Evolutionary conservation across 192 early-diverging fungal species (phyloP).

Genomic region (Coemansia sp.): DNA sequence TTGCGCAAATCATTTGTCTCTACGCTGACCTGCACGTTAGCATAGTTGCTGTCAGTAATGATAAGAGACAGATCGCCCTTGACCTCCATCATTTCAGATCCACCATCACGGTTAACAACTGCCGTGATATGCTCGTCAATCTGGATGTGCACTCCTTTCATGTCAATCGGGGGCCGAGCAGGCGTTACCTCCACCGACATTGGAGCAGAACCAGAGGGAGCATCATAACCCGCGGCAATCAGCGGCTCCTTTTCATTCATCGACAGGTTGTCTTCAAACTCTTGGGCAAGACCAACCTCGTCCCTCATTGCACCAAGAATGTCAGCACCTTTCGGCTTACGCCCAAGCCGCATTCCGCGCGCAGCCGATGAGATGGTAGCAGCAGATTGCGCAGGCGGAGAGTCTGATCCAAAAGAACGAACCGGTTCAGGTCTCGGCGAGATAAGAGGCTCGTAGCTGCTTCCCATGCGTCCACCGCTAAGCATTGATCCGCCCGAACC

Average conservation of each 20-base stretch:
- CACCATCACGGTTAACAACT: conserved; percentile 86
- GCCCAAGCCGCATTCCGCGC: conserved; percentile 94
- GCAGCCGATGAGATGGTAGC: conserved; percentile 50
- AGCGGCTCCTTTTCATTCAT: conserved; percentile 6
- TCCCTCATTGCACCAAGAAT: conserved; percentile 80
- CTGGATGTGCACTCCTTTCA: conserved; percentile 80
- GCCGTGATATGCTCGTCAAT: conserved; percentile 89
- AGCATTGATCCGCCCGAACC: conserved; percentile 58
- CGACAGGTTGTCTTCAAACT: conserved; percentile 30
- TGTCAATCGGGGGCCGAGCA: conserved; percentile 43
- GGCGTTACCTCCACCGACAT: conserved; percentile 9
- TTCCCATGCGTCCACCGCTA: conserved; percentile 56
- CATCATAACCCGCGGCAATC: background rate
- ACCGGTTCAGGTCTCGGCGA: conserved; percentile 41
- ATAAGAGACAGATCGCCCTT: conserved; percentile 88
- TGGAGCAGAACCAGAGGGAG: background rate
- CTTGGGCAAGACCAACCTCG: conserved; percentile 74
- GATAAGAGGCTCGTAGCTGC: conserved; percentile 46
- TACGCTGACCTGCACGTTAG: conserved; percentile 68
- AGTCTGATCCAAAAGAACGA: conserved; percentile 30
- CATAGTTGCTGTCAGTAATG: conserved; percentile 67
- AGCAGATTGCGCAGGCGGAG: conserved; percentile 19
- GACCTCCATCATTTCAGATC: conserved; percentile 88
- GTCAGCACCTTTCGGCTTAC: conserved; percentile 79
- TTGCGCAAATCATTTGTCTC: conserved; percentile 59